Conservation (phyloP, 257 asterid genomes). For the Solanum appendiculatum region DNA sequence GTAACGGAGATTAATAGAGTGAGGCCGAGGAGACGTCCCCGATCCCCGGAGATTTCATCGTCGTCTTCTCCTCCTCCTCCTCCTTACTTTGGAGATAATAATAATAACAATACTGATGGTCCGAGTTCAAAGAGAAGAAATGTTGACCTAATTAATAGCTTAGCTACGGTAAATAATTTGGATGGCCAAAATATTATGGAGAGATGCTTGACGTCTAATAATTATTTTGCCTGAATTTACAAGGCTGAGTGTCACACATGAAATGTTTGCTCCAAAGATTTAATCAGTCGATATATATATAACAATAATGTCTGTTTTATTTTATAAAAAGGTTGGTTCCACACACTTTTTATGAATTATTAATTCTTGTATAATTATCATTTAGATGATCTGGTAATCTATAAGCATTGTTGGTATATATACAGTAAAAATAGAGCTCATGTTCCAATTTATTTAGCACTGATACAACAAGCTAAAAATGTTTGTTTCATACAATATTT, state of each 20-base stretch:
- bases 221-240: not conserved
- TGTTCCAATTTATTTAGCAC: not conserved
- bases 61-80: not conserved
- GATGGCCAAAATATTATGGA: not conserved
- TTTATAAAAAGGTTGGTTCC: too few species aligned
- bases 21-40: not conserved
- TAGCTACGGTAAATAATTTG: not conserved
- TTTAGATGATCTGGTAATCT: too few species aligned
- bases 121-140: not conserved
- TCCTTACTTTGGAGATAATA: not conserved
- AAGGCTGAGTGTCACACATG: too few species aligned
- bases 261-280: not conserved
- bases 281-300: too few species aligned
- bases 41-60: not conserved
- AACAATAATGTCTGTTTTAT: too few species aligned
- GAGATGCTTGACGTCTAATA: not conserved
- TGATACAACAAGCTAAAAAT: too few species aligned
- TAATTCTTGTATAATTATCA: too few species aligned
- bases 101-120: not conserved
- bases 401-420: too few species aligned
- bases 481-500: not conserved
- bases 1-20: not conserved
- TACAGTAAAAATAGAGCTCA: too few species aligned
- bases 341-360: too few species aligned
- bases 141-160: not conserved